These are phyloP conservation scores for Eucalyptus cloeziana DNA, from an alignment of 345 rosid genomes.

Conservation along the genomic window DNA sequence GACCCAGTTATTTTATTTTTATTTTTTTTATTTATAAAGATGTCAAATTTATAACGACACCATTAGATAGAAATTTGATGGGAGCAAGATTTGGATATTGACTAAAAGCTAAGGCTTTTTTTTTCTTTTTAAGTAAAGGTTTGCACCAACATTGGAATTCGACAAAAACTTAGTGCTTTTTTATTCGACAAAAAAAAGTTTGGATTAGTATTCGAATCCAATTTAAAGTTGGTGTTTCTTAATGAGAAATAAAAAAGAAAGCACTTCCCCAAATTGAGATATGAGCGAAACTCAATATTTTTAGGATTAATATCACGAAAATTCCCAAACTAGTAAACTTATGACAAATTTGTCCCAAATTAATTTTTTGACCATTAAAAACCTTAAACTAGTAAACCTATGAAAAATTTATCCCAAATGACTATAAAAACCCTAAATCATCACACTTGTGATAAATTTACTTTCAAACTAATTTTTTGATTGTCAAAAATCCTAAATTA, in stretches of 20 bases:
- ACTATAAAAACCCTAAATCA: fast-evolving
- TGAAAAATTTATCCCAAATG: fast-evolving
- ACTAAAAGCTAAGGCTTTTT: neutral
- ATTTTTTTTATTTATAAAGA: neutral
- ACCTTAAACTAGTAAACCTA: fast-evolving
- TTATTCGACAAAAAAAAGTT: neutral
- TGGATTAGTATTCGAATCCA: neutral
- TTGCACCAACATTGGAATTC: neutral
- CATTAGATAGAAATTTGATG: neutral
- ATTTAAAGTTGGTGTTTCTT: neutral
- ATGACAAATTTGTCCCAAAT: too few species aligned
- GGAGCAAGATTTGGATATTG: neutral
- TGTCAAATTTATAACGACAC: neutral
- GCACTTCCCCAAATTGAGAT: neutral
- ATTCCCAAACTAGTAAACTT: fast-evolving
- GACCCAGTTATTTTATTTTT: too few species aligned
- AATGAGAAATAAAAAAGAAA: neutral
- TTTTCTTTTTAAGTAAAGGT: too few species aligned
- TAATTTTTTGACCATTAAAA: too few species aligned
- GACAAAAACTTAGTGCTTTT: too few species aligned
- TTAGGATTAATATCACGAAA: too few species aligned
- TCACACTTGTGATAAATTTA: too few species aligned
- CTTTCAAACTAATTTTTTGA: too few species aligned
- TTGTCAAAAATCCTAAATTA: fast-evolving
- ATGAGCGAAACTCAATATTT: neutral